Evolutionary conservation across 78 protist genomes (phyloP).

Genomic region (Isochrysis galbana): DNA sequence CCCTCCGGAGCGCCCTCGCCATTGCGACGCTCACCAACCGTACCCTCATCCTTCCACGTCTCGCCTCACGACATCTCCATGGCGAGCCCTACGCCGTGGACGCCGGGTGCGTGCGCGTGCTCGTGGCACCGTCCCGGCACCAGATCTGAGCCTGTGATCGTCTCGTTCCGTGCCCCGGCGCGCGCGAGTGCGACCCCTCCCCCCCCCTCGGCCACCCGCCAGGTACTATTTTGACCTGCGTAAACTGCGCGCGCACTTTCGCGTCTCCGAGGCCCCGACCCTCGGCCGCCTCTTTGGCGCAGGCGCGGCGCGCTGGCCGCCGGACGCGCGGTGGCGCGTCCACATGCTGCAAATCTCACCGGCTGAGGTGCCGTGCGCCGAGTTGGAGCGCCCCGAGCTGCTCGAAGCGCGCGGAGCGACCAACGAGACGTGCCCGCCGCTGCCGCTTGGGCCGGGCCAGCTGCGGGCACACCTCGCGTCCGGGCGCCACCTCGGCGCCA

Average conservation of each 20-base stretch:
- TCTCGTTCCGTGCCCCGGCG: too few species aligned
- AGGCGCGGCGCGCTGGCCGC: neutral
- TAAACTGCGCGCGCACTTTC: neutral
- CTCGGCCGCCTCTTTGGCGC: neutral
- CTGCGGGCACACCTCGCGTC: neutral
- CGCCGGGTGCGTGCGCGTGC: too few species aligned
- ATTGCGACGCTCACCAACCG: slow-evolving; percentile 8
- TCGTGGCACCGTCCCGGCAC: too few species aligned
- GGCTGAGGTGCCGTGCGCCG: neutral
- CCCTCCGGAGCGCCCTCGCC: neutral
- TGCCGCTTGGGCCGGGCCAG: neutral
- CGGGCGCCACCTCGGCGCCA: neutral
- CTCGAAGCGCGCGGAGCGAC: neutral
- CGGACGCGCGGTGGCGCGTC: neutral
- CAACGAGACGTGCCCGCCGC: neutral
- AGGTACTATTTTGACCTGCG: neutral
- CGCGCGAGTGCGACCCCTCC: too few species aligned
- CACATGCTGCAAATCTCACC: neutral
- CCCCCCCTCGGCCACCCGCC: too few species aligned
- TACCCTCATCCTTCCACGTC: neutral
- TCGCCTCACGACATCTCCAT: neutral
- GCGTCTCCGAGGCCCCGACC: neutral
- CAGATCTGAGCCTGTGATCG: too few species aligned
- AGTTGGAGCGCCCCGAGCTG: neutral
- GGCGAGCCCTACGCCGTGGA: slow-evolving; percentile 2